A percentile compares a stretch with the other conserved stretches of the same genome.
These are phyloP conservation scores for Colletotrichum theobromicola DNA, from an alignment of 2,329 filamentous ascomycete genomes.

Conservation along the genomic window DNA sequence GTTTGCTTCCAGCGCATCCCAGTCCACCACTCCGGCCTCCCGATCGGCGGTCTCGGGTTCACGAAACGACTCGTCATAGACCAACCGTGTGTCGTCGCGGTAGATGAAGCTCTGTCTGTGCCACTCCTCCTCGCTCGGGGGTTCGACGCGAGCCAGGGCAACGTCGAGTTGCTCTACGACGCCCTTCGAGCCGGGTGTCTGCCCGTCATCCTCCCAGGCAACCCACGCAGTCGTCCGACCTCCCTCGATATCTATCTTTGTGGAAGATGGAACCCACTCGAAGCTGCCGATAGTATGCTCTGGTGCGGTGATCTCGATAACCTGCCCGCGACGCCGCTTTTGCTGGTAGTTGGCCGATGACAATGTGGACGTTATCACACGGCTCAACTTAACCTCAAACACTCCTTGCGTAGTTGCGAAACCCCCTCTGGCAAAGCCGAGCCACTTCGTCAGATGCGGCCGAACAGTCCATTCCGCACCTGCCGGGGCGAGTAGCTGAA, in stretches of 20 bases:
- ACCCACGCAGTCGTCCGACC: constrained; percentile 13
- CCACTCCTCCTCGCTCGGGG: constrained; percentile 19
- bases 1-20: constrained; percentile 23
- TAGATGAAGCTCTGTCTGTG: constrained; percentile 20
- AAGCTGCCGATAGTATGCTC: constrained; percentile 22
- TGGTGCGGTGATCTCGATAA: constrained; percentile 18
- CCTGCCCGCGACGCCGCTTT: constrained; percentile 4
- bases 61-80: constrained; percentile 13
- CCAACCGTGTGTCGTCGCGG: constrained; percentile 10
- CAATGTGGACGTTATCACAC: constrained; percentile 20
- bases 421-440: constrained; percentile 38
- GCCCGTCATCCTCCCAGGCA: constrained; percentile 11
- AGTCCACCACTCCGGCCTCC: constrained; percentile 17
- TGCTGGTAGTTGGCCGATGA: not conserved
- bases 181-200: not conserved
- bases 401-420: constrained; percentile 36
- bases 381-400: constrained; percentile 35
- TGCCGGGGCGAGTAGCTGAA: constrained; percentile 28
- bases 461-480: constrained; percentile 30
- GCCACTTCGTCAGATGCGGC: constrained; percentile 35
- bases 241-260: constrained; percentile 13
- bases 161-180: constrained; percentile 20
- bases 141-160: constrained; percentile 2
- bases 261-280: constrained; percentile 19
- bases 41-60: constrained; percentile 10